Conservation (phyloP, 2,329 filamentous ascomycete species). For the Microascus cirrosus region DNA sequence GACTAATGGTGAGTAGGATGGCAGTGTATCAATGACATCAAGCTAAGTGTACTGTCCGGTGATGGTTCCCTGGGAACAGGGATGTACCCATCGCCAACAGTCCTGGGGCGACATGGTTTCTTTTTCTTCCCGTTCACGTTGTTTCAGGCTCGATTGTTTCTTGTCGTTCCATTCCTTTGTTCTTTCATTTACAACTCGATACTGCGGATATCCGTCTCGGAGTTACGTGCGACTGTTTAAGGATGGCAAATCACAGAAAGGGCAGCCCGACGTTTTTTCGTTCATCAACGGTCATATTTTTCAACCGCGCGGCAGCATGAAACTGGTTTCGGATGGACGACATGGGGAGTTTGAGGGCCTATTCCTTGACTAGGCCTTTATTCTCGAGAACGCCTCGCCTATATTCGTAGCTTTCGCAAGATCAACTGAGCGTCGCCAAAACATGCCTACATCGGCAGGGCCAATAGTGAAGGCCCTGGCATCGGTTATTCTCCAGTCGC, state of each 20-base stretch:
- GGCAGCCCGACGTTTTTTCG: background rate
- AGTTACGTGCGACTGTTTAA: conserved; percentile 4
- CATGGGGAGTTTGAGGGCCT: conserved; percentile 3
- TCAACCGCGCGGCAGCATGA: conserved; percentile 3
- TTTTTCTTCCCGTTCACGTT: conserved; percentile 1
- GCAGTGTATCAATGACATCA: background rate
- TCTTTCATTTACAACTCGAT: background rate
- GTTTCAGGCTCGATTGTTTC: background rate
- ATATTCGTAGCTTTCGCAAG: conserved; percentile 4
- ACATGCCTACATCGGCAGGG: background rate
- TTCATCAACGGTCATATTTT: background rate
- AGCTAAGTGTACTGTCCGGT: background rate
- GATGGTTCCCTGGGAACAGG: background rate
- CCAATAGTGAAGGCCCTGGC: background rate
- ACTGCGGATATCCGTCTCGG: conserved; percentile 7
- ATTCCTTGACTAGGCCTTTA: background rate
- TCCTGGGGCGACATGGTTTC: background rate
- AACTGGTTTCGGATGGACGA: conserved; percentile 4
- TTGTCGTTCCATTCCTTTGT: background rate
- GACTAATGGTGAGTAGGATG: background rate
- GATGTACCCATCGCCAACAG: background rate
- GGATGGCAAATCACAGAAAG: conserved; percentile 4
- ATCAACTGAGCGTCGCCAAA: conserved; percentile 3
- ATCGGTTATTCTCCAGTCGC: conserved; percentile 1
- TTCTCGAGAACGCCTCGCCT: conserved; percentile 4